These are phyloP conservation scores for Solanum etuberosum DNA, from an alignment of 257 asterid genomes.

Conservation along the genomic window DNA sequence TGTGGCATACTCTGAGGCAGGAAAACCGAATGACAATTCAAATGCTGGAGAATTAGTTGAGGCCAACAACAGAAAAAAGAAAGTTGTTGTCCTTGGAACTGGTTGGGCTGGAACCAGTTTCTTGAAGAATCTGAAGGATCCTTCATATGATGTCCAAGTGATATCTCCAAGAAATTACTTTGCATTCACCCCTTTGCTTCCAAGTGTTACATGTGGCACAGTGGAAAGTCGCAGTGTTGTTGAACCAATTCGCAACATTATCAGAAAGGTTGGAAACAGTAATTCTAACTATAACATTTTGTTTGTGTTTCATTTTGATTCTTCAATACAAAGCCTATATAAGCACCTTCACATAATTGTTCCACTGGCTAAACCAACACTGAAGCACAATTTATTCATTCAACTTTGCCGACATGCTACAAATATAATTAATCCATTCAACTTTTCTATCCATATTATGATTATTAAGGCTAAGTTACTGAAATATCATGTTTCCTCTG, in stretches of 20 bases:
- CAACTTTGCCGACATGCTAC: not conserved
- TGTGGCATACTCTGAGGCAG: conserved; percentile 73
- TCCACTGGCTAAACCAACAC: not conserved
- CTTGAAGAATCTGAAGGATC: conserved; percentile 57
- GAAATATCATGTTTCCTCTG: not conserved
- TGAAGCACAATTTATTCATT: not conserved
- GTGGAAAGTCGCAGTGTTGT: conserved; percentile 93
- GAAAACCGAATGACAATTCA: conserved; percentile 30
- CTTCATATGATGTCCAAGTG: conserved; percentile 79
- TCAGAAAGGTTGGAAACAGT: conserved; percentile 45
- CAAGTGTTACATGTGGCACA: conserved; percentile 94
- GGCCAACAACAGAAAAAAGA: conserved; percentile 45
- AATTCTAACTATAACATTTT: not conserved
- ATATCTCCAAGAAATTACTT: conserved; percentile 95
- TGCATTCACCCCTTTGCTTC: conserved; percentile 90
- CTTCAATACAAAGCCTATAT: not conserved
- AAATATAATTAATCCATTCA: not conserved
- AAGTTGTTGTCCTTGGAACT: conserved; percentile 92
- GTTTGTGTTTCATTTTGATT: not conserved
- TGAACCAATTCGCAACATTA: conserved; percentile 89
- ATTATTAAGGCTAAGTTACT: not conserved
- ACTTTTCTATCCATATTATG: not conserved
- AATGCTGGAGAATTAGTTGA: conserved; percentile 21
- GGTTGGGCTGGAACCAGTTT: conserved; percentile 98
- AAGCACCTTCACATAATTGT: not conserved